Base-by-base conservation (phyloP, 2,329 filamentous ascomycete species). In the Kalaharituber pfeilii region DNA sequence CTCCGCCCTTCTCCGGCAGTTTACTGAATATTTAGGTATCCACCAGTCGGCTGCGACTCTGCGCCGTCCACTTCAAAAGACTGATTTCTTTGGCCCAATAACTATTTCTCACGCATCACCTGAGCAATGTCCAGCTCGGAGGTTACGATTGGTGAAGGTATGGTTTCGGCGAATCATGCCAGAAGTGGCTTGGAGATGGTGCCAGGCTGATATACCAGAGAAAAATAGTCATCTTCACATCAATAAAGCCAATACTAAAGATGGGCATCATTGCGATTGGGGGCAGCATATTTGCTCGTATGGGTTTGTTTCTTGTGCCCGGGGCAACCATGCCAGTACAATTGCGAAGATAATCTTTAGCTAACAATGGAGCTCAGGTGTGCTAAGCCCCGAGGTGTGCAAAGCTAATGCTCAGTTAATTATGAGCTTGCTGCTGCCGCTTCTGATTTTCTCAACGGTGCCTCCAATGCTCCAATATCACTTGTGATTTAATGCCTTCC, bases 171-270 rank as follows among this genome's bases (percentile, higher is more conserved):
- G 50, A 53, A 45, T 25, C 28, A 53, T 50, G n/a, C 27, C 29
- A 13, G 33, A 15, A 44, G 29, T 26, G 25, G 29, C 18, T 27
- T 26, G 27, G 45, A 15, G 29, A 26, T 6, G 24, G 18, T 22
- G n/a, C 42, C 5, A 22, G 22, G 18, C 24, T 47, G 15, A 47
- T 22, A 50, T n/a, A n/a, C n/a, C n/a, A n/a, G n/a, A n/a, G n/a
- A n/a, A n/a, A n/a, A 49, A 42, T 53, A 61, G 61, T 61, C 33
- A 61, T 64, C 56, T 64, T 62, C 54, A 60, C 55, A 33, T 57
- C 61, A 7, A 56, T 64, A 45, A 64, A 63, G 49, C 62, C 62
- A 33, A 62, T 64, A 45, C 54, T 61, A 29, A 64, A 64, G 54
- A 62, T 64, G 49, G 62, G 57, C 15, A 58, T 53, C 27, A 56